phyloP scores from a whole-genome alignment of 2,329 filamentous ascomycete species.

The Sclerotinia spermophila region DNA sequence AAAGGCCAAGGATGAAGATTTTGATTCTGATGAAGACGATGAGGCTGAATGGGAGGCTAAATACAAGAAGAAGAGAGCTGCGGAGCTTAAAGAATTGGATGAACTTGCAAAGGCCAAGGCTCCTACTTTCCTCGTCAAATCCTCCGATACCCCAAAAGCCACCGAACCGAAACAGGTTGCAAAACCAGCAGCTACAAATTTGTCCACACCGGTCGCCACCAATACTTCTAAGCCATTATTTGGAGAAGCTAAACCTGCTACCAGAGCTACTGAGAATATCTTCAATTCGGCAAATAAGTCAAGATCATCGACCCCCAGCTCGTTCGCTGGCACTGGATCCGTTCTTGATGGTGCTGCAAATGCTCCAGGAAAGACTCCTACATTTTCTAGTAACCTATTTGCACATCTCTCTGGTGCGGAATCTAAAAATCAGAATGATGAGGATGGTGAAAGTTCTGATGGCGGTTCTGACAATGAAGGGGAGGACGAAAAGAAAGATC shows the following conservation, averaged over 20 bases:
- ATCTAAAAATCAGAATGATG: slow-evolving; percentile 43
- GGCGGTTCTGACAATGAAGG: slow-evolving; percentile 44
- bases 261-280: slow-evolving; percentile 33
- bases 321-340: slow-evolving; percentile 28
- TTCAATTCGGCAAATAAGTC: slow-evolving; percentile 30
- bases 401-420: slow-evolving; percentile 53
- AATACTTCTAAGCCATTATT: slow-evolving; percentile 23
- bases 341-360: slow-evolving; percentile 31
- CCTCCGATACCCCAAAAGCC: slow-evolving; percentile 7
- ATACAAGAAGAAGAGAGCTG: slow-evolving; percentile 25
- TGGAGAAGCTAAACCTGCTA: slow-evolving; percentile 40
- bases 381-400: slow-evolving; percentile 51
- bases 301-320: slow-evolving; percentile 31
- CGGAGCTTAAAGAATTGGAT: slow-evolving; percentile 27
- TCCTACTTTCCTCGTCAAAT: slow-evolving; percentile 22
- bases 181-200: slow-evolving; percentile 9
- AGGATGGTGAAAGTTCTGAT: slow-evolving; percentile 43
- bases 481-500: slow-evolving; percentile 38
- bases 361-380: slow-evolving; percentile 22
- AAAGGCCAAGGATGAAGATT: slow-evolving; percentile 33
- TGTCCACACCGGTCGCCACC: background rate
- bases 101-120: slow-evolving; percentile 24
- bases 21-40: slow-evolving; percentile 35
- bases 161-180: background rate
- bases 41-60: slow-evolving; percentile 30